These are phyloP conservation scores for Zymoseptoria brevis DNA, from an alignment of 2,329 filamentous ascomycete species.

Conservation along the genomic window DNA sequence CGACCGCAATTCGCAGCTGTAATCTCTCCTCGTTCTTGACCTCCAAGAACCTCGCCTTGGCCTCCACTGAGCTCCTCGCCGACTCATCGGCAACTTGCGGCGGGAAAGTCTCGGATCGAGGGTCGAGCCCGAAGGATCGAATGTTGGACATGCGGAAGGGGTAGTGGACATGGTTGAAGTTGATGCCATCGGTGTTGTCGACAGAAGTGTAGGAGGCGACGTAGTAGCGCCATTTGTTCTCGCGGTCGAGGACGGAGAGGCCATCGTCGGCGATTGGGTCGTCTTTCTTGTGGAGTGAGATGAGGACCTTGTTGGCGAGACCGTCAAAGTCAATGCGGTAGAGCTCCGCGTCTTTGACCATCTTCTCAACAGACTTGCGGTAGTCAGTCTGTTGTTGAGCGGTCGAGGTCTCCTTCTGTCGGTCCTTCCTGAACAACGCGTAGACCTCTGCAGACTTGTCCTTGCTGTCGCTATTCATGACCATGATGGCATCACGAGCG, in stretches of 20 bases:
- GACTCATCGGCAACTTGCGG: constrained; percentile 3
- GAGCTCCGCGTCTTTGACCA: constrained; percentile 84
- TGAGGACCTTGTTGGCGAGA: constrained; percentile 56
- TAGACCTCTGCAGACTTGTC: constrained; percentile 91
- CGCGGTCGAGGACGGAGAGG: constrained; percentile 40
- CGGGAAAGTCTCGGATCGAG: constrained; percentile 13
- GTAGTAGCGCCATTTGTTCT: constrained; percentile 83
- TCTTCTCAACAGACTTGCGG: constrained; percentile 84
- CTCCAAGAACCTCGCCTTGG: constrained; percentile 13
- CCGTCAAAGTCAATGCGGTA: constrained; percentile 81
- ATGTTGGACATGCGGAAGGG: constrained; percentile 36
- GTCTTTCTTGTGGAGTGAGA: constrained; percentile 81
- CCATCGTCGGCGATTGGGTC: constrained; percentile 66
- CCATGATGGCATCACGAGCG: constrained; percentile 70
- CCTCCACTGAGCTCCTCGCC: constrained; percentile 6
- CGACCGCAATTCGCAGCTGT: constrained; percentile 37
- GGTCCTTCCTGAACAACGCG: constrained; percentile 73
- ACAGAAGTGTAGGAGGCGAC: constrained; percentile 84
- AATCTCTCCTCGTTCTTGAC: constrained; percentile 35
- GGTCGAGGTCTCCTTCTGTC: constrained; percentile 75
- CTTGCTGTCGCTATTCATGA: constrained; percentile 78
- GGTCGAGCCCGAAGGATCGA: constrained; percentile 30
- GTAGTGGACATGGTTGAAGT: constrained; percentile 23
- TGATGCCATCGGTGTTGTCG: constrained; percentile 60
- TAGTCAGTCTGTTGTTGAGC: constrained; percentile 85